Evolutionary conservation across 768 basidiomycete genomes (phyloP).

Genomic region (Lactarius sp.): DNA sequence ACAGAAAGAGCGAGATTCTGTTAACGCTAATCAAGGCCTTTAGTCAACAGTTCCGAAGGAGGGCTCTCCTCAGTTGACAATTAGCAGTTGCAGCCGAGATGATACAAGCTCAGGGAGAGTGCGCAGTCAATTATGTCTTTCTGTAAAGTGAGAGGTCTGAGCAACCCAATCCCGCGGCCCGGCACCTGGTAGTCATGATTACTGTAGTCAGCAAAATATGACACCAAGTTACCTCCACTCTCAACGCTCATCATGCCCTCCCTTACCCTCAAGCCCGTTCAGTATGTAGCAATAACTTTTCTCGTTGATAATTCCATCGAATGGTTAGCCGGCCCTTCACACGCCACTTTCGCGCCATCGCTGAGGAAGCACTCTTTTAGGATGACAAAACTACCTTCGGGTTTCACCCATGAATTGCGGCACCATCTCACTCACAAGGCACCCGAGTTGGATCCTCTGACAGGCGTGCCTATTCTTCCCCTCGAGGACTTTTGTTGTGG

Average conservation of each 20-base stretch:
- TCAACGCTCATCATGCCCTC: background rate
- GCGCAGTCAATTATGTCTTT: no score
- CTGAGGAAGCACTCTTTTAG: conserved; percentile 33
- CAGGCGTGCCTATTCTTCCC: conserved; percentile 61
- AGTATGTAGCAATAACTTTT: conserved; percentile 27
- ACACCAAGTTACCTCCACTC: no score
- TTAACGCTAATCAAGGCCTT: no score
- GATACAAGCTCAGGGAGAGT: no score
- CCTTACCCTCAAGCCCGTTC: conserved; percentile 16
- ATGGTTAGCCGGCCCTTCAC: conserved; percentile 30
- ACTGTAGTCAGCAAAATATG: no score
- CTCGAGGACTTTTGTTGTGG: conserved; percentile 69
- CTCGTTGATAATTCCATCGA: conserved; percentile 38
- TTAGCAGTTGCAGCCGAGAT: no score
- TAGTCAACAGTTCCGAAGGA: no score
- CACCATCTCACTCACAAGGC: conserved; percentile 53
- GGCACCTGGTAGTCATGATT: no score
- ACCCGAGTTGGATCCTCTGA: conserved; percentile 39
- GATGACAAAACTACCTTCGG: conserved; percentile 76
- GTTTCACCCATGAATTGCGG: conserved; percentile 67
- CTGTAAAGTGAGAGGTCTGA: no score
- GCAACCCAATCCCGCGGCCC: no score
- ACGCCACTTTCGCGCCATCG: background rate
- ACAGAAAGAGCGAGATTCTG: no score
- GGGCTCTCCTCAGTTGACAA: background rate